These are phyloP conservation scores for Hypoxylon sp. DNA, from an alignment of 2,329 filamentous ascomycete genomes.

Conservation along the genomic window DNA sequence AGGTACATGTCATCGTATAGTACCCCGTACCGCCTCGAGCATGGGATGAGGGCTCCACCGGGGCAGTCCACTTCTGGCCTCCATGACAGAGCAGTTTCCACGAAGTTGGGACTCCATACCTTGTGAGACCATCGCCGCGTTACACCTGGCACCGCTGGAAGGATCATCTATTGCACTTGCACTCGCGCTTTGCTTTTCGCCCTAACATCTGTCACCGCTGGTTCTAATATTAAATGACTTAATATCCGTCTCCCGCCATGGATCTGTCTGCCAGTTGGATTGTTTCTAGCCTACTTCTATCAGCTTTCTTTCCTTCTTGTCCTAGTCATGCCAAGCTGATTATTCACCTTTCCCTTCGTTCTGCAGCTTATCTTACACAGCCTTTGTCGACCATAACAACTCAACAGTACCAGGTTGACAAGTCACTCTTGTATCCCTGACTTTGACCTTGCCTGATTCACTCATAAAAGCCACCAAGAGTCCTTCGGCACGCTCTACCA, in stretches of 20 bases:
- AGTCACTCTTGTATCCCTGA: constrained; percentile 33
- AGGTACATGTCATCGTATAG: constrained; percentile 50
- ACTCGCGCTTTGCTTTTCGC: constrained; percentile 52
- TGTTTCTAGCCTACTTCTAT: constrained; percentile 45
- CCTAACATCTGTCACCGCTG: constrained; percentile 54
- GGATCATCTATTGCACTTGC: constrained; percentile 53
- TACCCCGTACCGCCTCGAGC: constrained; percentile 44
- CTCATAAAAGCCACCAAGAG: constrained; percentile 26
- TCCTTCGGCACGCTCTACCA: constrained; percentile 6
- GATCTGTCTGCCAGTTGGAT: constrained; percentile 41
- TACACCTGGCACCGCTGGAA: constrained; percentile 53
- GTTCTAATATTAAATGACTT: constrained; percentile 55
- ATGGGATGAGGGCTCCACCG: constrained; percentile 48
- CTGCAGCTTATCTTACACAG: constrained; percentile 48
- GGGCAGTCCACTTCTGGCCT: constrained; percentile 49
- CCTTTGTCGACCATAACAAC: constrained; percentile 40
- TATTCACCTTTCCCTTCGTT: constrained; percentile 43
- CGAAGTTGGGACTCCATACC: constrained; percentile 53
- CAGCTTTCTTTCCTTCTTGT: constrained; percentile 35
- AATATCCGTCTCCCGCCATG: constrained; percentile 54
- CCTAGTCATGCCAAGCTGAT: constrained; percentile 47
- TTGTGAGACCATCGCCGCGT: constrained; percentile 54
- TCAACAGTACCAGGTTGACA: constrained; percentile 36
- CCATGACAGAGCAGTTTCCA: constrained; percentile 50
- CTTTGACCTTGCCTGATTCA: constrained; percentile 28